These are phyloP conservation scores for Simplicillium sp. DNA, from an alignment of 2,329 filamentous ascomycete genomes.

Conservation along the genomic window DNA sequence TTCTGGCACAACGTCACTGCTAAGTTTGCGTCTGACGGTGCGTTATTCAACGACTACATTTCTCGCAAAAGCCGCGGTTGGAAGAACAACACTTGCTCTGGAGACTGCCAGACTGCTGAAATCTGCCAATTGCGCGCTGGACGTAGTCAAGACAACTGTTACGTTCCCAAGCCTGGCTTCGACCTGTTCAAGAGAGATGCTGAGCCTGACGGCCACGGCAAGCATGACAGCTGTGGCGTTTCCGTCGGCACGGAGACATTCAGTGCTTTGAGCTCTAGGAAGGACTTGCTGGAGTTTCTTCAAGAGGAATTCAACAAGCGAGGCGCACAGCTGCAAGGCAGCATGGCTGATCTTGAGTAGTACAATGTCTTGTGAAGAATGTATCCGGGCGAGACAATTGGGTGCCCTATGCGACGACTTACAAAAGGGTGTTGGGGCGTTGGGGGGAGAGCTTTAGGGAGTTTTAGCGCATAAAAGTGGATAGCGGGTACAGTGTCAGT, in stretches of 20 bases:
- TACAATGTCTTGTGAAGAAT: too few relatives aligned
- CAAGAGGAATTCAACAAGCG: conserved; percentile 5
- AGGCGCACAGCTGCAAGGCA: neutral
- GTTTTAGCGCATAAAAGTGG: too few relatives aligned
- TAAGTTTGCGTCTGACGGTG: conserved; percentile 30
- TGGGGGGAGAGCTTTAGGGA: too few relatives aligned
- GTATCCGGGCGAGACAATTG: too few relatives aligned
- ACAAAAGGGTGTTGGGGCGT: too few relatives aligned
- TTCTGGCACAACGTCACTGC: conserved; percentile 52
- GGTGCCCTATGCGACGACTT: too few relatives aligned
- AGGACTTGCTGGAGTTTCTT: conserved; percentile 15
- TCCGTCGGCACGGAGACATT: conserved; percentile 17
- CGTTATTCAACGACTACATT: conserved; percentile 36
- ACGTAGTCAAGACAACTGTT: conserved; percentile 43
- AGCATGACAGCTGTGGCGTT: conserved; percentile 19
- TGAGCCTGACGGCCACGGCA: conserved; percentile 6
- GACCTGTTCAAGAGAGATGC: conserved; percentile 21
- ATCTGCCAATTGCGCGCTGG: conserved; percentile 44
- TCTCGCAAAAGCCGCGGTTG: conserved; percentile 37
- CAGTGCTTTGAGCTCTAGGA: conserved; percentile 14
- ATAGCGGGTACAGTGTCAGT: too few relatives aligned
- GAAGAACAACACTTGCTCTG: conserved; percentile 28
- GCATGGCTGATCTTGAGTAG: too few relatives aligned
- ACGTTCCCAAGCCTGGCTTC: conserved; percentile 22
- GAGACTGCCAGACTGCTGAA: conserved; percentile 30